Conservation (phyloP, 208 protist genomes). For the Naegleria lovaniensis region DNA sequence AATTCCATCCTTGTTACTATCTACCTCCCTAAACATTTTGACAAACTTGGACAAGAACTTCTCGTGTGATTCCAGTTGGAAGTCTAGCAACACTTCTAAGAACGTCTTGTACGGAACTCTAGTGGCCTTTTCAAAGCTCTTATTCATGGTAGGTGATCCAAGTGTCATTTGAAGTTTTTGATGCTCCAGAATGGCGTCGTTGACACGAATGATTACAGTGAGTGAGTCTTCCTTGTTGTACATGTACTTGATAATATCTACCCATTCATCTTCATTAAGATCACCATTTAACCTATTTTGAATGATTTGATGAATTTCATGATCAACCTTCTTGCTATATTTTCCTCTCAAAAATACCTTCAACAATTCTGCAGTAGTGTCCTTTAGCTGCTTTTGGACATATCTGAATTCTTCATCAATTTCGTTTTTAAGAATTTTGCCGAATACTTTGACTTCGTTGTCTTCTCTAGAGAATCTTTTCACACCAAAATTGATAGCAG, state of each 20-base stretch:
- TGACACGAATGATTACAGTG: conserved; percentile 55
- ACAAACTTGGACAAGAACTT: neutral
- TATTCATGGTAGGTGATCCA: neutral
- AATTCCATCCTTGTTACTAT: conserved; percentile 61
- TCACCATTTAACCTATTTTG: conserved; percentile 51
- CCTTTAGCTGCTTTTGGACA: conserved; percentile 70
- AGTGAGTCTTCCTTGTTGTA: conserved; percentile 67
- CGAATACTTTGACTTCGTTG: conserved; percentile 76
- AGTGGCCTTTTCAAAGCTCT: neutral
- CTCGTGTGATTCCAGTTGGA: conserved; percentile 58
- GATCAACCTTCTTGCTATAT: conserved; percentile 32
- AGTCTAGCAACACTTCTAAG: conserved; percentile 67
- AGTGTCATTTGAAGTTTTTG: neutral
- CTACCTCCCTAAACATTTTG: conserved; percentile 53
- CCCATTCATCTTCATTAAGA: conserved; percentile 65
- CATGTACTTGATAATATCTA: conserved; percentile 72
- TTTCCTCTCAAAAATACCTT: conserved; percentile 56
- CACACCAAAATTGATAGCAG: conserved; percentile 49
- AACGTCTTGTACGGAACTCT: conserved; percentile 60
- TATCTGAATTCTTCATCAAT: conserved; percentile 80
- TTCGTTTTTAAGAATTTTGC: conserved; percentile 77
- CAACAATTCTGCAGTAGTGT: conserved; percentile 71
- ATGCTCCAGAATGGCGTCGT: conserved; percentile 42
- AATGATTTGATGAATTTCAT: conserved; percentile 52
- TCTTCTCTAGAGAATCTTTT: conserved; percentile 40